phyloP scores from a whole-genome alignment of 2,329 filamentous ascomycete species.

The Aureobasidium sp. region DNA sequence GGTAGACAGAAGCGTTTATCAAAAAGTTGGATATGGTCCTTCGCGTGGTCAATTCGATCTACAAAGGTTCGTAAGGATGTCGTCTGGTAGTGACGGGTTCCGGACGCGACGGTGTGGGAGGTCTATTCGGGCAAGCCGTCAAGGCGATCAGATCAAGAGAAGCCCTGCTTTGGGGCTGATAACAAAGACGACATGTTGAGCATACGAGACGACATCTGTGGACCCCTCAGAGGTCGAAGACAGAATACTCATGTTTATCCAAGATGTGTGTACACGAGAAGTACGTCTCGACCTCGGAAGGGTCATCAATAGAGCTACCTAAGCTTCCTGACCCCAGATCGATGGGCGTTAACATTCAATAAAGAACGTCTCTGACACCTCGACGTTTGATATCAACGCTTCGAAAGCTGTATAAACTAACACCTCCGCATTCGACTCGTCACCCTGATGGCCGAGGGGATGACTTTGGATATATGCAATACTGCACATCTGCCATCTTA shows the following conservation, averaged over 20 bases:
- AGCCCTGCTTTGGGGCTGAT: slow-evolving; percentile 65
- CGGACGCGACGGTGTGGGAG: background rate
- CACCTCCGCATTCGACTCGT: slow-evolving; percentile 5
- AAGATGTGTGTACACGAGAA: background rate
- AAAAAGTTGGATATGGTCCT: background rate
- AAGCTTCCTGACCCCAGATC: background rate
- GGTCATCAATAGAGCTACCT: slow-evolving; percentile 12
- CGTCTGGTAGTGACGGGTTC: background rate
- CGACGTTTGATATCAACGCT: background rate
- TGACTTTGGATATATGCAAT: background rate
- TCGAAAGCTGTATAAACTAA: background rate
- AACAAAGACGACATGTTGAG: background rate
- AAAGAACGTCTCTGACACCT: background rate
- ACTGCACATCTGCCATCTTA: background rate
- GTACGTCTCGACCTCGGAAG: slow-evolving; percentile 3
- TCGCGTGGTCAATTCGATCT: background rate
- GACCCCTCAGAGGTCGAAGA: background rate
- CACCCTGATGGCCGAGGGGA: slow-evolving; percentile 13
- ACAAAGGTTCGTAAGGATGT: background rate
- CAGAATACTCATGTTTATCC: slow-evolving; percentile 2
- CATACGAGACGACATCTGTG: background rate
- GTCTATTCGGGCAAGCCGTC: background rate
- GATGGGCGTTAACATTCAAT: background rate
- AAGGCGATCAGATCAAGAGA: slow-evolving; percentile 44
- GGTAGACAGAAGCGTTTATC: background rate